Conservation (phyloP, 1,284 basidiomycete genomes). For the Fomitiporia mediterranea region DNA sequence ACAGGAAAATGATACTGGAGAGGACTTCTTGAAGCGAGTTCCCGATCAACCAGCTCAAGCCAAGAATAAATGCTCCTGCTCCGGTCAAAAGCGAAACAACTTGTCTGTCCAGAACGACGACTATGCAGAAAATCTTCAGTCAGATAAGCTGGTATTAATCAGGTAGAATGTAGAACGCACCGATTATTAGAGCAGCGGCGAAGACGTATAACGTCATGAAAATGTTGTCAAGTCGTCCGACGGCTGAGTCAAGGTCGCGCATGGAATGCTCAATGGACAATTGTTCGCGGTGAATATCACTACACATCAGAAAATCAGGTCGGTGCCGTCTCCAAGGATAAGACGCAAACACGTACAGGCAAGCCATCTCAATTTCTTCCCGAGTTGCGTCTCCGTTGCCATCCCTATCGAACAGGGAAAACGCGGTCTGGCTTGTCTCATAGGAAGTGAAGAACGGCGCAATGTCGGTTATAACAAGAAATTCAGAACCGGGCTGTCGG, state of each 20-base stretch:
- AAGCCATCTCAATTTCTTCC: constrained; percentile 76
- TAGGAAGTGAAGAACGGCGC: constrained; percentile 63
- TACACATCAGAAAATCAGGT: constrained; percentile 23
- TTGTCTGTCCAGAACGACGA: constrained; percentile 51
- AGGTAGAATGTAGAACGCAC: constrained; percentile 42
- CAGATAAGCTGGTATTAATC: background rate
- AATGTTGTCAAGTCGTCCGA: constrained; percentile 75
- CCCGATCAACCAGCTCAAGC: constrained; percentile 88
- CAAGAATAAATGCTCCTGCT: constrained; percentile 78
- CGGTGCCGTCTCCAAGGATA: background rate
- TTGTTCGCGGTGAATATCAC: constrained; percentile 82
- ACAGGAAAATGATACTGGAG: constrained; percentile 80
- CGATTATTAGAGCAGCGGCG: constrained; percentile 69
- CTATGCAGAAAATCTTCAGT: constrained; percentile 16
- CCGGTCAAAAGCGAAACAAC: constrained; percentile 74
- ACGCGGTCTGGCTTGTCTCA: constrained; percentile 63
- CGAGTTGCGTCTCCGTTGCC: constrained; percentile 72
- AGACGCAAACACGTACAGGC: constrained; percentile 42
- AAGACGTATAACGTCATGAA: constrained; percentile 64
- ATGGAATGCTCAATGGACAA: constrained; percentile 83
- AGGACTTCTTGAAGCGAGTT: constrained; percentile 63
- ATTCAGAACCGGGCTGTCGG: constrained; percentile 55
- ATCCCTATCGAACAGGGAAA: constrained; percentile 82
- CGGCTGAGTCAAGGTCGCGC: constrained; percentile 88
- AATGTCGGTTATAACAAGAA: constrained; percentile 68